Base-by-base conservation (phyloP, 306 rosid species). In the Corylus americana region DNA sequence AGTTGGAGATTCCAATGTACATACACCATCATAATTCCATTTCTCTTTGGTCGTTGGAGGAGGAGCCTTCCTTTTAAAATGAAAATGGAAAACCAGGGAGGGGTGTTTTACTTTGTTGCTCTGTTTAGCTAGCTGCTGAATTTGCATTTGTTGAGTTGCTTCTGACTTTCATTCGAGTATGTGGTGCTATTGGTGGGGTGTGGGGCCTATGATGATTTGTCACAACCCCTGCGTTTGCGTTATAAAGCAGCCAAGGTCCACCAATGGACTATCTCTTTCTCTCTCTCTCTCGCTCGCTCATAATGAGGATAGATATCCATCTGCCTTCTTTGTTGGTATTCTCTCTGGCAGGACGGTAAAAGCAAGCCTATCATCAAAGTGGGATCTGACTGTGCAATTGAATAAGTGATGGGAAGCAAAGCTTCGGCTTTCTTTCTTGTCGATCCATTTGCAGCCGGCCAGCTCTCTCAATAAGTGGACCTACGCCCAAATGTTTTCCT, bases 311-410 rank as follows among this genome's bases (percentile, higher is more conserved):
- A 78, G 80, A 83, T 79, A 68, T 87, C 79, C 31, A 78, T 87
- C 85, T 70, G 83, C 83, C 78, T 83, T 76, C 49, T 79, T 81
- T 89, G 89, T 91, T 84, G 90, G 87, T 88, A 87, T 81, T 85
- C 92, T 79, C 82, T 86, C 84, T 77, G 73, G 83, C 82, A 78
- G 71, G 83, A 85, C 77, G 84, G 83, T 82, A 86, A 83, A 84
- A 84, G 87, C 84, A 77, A 83, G 78, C 88, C n/a, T 78, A 79
- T 86, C 85, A 79, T 72, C 86, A 18, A 80, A 83, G 92, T 89
- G 92, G 91, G 87, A 89, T 88, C 85, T 88, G 97, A 93, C 94
- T 85, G 81, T 86, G 89, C 92, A 76, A 83, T 67, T 80, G 87
- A 82, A 76, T 47, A 18, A 87, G 92, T 84, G 86, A 82, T 82